Evolutionary conservation across 2,329 filamentous ascomycete species (phyloP), one percentile per base, ranked within the genome.

Genomic region (Claviceps spartinae): DNA sequence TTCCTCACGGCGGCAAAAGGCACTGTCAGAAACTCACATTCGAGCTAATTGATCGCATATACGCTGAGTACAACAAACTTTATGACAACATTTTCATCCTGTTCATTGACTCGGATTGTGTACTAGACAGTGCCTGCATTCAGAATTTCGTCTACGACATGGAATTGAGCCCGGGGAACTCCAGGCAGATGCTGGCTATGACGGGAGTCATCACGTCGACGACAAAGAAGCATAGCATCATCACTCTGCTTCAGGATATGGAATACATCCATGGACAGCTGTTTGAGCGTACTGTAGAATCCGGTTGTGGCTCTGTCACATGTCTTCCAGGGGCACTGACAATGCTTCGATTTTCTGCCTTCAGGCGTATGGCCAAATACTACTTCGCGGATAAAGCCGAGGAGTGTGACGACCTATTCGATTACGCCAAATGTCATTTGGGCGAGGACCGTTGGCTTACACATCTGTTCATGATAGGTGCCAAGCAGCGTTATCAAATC

Each of bases 131-230:
- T 54, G 81, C 90, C 42, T 97, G 91, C 65, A 79, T 97, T 54
- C 91, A 96, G 65, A 97, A 96, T 67, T 97, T 97, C 69, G 87
- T 97, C 72, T 96, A 93, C 68, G 91, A 97, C 65, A 97, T 97
- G 93, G 89, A 97, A 68, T 75, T 97, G 55, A 95, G 91, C 67
- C 91, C 91, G 1, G 90, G 90, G 51, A 95, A 90, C 69, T 82
- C 86, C 63, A 82, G 83, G 63, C 88, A 94, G 65, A 96, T 95
- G 88, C 75, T 97, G 62, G 91, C 91, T 50, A 96, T 96, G 88
- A 97, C 91, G 14, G 91, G 91, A 36, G 87, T 97, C 62, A 97
- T 97, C 63, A 97, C 91, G 2, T 91, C 89, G 1, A 96, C 90
- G 0, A 95, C 91, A 0, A 80, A 85, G 60, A 93, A 86, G 61